Percentiles rank a stretch among this genome's conserved stretches.
Conservation (phyloP, 495 filamentous ascomycete species). For the Penicillium parvum region DNA sequence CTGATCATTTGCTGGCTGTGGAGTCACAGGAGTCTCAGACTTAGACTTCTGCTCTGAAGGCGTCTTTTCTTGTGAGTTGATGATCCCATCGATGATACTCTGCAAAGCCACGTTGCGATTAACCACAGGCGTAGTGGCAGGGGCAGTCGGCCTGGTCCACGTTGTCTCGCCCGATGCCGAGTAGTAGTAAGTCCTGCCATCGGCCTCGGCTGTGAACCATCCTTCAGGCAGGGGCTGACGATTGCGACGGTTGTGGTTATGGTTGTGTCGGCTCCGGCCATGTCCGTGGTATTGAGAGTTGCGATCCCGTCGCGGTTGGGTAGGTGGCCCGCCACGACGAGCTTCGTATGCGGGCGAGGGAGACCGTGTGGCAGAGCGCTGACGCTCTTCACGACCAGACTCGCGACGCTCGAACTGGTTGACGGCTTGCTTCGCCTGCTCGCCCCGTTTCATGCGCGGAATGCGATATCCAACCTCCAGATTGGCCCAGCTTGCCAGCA, state of each 20-base stretch:
- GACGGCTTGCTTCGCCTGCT: conserved; percentile 40
- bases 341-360: conserved; percentile 50
- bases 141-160: conserved; percentile 69
- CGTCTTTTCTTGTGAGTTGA: conserved; percentile 62
- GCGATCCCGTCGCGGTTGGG: conserved; percentile 55
- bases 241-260: conserved; percentile 27
- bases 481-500: conserved; percentile 83
- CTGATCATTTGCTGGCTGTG: conserved; percentile 48
- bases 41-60: conserved; percentile 55
- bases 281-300: conserved; percentile 54
- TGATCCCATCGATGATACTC: conserved; percentile 81
- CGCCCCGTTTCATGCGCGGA: conserved; percentile 71
- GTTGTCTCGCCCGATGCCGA: conserved; percentile 67
- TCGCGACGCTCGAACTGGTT: conserved; percentile 69
- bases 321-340: conserved; percentile 44
- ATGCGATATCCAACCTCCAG: conserved; percentile 94
- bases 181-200: conserved; percentile 70
- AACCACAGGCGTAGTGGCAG: conserved; percentile 61
- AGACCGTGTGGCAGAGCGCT: conserved; percentile 49
- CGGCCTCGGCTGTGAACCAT: conserved; percentile 71
- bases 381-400: conserved; percentile 56
- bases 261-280: conserved; percentile 45
- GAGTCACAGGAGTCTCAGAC: conserved; percentile 44
- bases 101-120: conserved; percentile 58
- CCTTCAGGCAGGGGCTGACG: conserved; percentile 65